Evolutionary conservation across 2,329 filamentous ascomycete genomes (phyloP).

Genomic region (Colletotrichum tamarilloi): DNA sequence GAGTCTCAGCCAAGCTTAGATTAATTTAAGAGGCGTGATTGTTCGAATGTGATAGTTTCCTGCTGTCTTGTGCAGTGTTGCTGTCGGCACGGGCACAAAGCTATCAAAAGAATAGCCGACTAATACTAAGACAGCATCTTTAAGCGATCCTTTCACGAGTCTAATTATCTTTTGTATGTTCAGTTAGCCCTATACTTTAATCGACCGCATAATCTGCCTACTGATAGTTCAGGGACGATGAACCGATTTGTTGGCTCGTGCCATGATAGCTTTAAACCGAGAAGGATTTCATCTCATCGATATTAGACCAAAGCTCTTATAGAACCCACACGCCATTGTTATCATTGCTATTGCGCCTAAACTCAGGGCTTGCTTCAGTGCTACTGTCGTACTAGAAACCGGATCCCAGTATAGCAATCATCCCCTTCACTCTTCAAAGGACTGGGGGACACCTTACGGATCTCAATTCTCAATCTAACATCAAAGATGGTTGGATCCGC

Average conservation of each 20-base stretch:
- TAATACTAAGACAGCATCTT: neutral
- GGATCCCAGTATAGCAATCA: too few relatives aligned
- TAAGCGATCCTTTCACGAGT: neutral
- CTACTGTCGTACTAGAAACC: too few relatives aligned
- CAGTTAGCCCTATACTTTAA: neutral
- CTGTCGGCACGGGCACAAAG: neutral
- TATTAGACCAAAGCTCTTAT: neutral
- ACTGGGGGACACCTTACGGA: too few relatives aligned
- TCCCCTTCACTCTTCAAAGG: too few relatives aligned
- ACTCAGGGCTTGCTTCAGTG: neutral
- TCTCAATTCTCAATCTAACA: too few relatives aligned
- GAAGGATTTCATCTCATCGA: neutral
- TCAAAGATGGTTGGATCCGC: too few relatives aligned
- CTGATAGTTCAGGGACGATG: neutral
- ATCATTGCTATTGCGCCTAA: neutral
- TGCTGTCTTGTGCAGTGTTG: neutral
- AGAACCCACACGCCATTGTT: neutral
- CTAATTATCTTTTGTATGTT: neutral
- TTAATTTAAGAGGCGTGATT: neutral
- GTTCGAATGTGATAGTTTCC: neutral
- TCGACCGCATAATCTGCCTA: neutral
- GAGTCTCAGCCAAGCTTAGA: neutral
- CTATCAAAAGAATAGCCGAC: neutral
- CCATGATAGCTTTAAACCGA: neutral
- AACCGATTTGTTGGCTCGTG: neutral